Evolutionary conservation across 345 rosid genomes (phyloP).

Genomic region (Salix suchowensis): DNA sequence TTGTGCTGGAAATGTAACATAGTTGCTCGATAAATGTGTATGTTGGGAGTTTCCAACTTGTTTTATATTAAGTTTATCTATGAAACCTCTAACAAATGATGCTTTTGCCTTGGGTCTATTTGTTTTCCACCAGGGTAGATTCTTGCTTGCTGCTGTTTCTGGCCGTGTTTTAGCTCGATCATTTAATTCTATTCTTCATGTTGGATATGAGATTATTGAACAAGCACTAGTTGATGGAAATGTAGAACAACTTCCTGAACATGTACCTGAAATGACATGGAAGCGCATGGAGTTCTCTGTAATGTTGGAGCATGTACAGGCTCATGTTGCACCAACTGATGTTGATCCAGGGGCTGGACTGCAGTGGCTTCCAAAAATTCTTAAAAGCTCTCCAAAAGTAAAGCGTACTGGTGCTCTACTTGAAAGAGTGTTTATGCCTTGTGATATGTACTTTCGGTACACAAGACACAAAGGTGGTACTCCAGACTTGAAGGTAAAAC

Average conservation of each 20-base stretch:
- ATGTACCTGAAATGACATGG: slow-evolving; percentile 90
- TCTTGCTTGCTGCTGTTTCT: slow-evolving; percentile 93
- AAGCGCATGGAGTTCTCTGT: slow-evolving; percentile 85
- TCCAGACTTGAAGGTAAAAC: slow-evolving; percentile 84
- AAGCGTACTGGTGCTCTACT: slow-evolving; percentile 98
- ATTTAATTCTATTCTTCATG: slow-evolving; percentile 79
- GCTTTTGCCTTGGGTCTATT: background rate
- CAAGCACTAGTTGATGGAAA: slow-evolving; percentile 75
- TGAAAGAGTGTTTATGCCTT: slow-evolving; percentile 98
- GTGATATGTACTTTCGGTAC: slow-evolving; percentile 93
- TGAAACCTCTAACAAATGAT: background rate
- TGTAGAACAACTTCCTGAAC: slow-evolving; percentile 59
- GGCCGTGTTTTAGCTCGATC: slow-evolving; percentile 95
- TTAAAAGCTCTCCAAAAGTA: slow-evolving; percentile 75
- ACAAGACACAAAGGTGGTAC: slow-evolving; percentile 97
- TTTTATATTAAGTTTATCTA: background rate
- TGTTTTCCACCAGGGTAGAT: slow-evolving; percentile 65
- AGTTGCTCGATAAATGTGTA: background rate
- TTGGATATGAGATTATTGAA: slow-evolving; percentile 84
- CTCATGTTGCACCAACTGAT: slow-evolving; percentile 99
- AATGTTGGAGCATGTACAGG: slow-evolving; percentile 96
- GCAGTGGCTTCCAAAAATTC: slow-evolving; percentile 98
- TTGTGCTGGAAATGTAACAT: too few species aligned
- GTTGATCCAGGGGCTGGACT: slow-evolving; percentile 99
- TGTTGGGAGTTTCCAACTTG: background rate